Conservation (phyloP, 371 early-diverging fungal genomes). For the Parasitella parasitica region DNA sequence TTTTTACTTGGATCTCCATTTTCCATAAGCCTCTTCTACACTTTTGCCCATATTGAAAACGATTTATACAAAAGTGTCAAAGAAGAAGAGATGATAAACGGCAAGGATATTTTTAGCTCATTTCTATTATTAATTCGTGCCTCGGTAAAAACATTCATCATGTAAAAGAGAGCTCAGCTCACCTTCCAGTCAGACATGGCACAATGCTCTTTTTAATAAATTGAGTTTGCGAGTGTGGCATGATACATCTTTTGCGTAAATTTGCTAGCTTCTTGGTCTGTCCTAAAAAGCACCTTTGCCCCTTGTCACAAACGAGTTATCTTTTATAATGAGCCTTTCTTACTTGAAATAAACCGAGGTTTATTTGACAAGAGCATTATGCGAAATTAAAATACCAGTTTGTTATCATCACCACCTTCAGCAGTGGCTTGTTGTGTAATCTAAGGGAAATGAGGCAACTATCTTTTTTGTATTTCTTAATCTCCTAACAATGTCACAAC, state of each 20-base stretch:
- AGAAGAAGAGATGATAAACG: background rate
- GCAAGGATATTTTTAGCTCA: background rate
- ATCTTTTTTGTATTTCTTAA: no score
- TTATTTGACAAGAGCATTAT: background rate
- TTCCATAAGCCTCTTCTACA: background rate
- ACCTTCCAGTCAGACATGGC: background rate
- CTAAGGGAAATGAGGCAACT: no score
- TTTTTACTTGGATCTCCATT: conserved; percentile 3
- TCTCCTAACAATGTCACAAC: background rate
- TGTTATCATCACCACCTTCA: background rate
- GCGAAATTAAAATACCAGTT: background rate
- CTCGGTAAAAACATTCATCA: background rate
- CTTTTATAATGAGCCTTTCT: no score
- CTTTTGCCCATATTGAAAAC: background rate
- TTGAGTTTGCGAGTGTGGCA: background rate
- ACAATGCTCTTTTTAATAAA: background rate
- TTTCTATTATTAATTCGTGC: background rate
- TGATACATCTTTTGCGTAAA: background rate
- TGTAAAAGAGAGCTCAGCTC: background rate
- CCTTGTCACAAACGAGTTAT: no score
- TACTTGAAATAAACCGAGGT: no score
- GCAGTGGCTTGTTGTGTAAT: background rate
- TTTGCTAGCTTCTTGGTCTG: no score
- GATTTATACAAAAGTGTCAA: no score
- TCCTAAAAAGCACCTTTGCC: no score